Base-by-base conservation (phyloP, 139 green algal species). In the Chlorella sp. region DNA sequence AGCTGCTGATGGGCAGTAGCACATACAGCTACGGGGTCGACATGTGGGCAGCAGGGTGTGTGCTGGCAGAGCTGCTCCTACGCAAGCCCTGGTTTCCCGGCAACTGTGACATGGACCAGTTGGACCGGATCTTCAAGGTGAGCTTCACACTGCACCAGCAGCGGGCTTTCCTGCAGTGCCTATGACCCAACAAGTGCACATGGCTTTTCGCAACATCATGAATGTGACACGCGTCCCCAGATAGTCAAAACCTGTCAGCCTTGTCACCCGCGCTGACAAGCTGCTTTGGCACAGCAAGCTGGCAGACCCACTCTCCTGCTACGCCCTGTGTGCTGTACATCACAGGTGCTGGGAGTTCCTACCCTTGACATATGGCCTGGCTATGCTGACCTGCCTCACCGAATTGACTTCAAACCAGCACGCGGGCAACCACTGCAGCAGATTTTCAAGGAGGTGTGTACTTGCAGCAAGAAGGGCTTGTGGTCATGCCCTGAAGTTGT, bases 11-110 rank as follows among this genome's bases (percentile, higher is more conserved):
- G 70, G 92, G 92, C 31, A 84, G 78, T 27, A 83, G 69, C 17
- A 82, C 75, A 72, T 97, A 97, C 73, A 84, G 86, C 17, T 75
- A 90, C n/a, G 67, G 50, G 1, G 79, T 96, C 22, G 93, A 97
- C 79, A 75, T 97, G 5, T 97, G 93, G 93, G 93, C 88, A 5
- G 83, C 87, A 17, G 93, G 93, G 20, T 97, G 93, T 78, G 80
- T 95, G 5, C 89, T 97, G 78, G 90, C 85, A 79, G 91, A 95
- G 83, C 83, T 95, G 67, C 75, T 95, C 69, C 70, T 90, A 73
- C 76, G 86, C 36, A 70, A 83, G 70, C 91, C 91, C 3, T 94
- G 90, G 91, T 88, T 96, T 35, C 82, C 87, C 4, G 92, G 87
- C 29, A 82, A 85, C 35, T 86, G 63, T 5, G 92, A 96, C 76